These are phyloP conservation scores for Aspergillus asperescens DNA, from an alignment of 495 filamentous ascomycete species.

Conservation along the genomic window DNA sequence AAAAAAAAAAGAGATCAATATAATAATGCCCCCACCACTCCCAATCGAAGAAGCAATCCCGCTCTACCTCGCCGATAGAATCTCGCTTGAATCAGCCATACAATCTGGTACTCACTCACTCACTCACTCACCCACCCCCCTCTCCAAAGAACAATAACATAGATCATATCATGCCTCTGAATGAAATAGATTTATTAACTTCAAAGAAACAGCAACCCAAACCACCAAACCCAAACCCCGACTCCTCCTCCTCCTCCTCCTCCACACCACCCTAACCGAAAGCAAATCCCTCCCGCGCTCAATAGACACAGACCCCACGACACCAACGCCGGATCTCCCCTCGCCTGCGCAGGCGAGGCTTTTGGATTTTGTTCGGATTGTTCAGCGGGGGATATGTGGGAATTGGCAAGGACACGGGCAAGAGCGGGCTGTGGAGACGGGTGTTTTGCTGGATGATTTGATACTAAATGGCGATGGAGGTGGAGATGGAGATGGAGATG, in stretches of 20 bases:
- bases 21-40: too few relatives aligned
- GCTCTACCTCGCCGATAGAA: slow-evolving; percentile 4
- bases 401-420: not conserved
- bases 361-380: not conserved
- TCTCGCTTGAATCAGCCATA: not conserved
- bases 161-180: too few relatives aligned
- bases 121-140: not conserved
- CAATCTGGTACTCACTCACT: not conserved
- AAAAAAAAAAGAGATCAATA: not conserved
- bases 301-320: not conserved
- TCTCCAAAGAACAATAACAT: not conserved
- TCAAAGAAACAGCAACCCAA: too few relatives aligned
- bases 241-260: not conserved
- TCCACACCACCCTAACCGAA: slow-evolving; percentile 8
- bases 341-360: slow-evolving; percentile 2
- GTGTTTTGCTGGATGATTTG: too few relatives aligned
- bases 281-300: slow-evolving; percentile 12
- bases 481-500: not conserved
- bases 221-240: too few relatives aligned
- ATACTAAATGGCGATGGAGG: too few relatives aligned
- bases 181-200: too few relatives aligned
- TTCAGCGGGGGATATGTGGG: not conserved
- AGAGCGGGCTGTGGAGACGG: too few relatives aligned
- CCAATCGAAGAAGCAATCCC: not conserved
- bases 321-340: slow-evolving; percentile 6